phyloP scores from a whole-genome alignment of 208 protist species.

The Crithidia acanthocephali region DNA sequence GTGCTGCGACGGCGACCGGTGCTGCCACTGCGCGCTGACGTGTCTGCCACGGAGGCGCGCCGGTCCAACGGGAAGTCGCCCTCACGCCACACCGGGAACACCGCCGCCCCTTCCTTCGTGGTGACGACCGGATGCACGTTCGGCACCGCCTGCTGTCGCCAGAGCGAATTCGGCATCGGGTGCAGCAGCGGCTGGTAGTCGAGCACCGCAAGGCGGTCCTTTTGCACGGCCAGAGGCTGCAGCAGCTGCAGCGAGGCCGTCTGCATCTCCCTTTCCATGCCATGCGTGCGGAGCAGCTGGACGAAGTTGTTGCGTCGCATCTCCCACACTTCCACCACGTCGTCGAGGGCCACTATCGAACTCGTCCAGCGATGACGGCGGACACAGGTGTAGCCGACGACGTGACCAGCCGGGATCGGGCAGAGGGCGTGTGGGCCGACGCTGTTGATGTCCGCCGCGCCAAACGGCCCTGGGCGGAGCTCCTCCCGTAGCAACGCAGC shows the following conservation, averaged over 20 bases:
- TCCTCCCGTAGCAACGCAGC: constrained; percentile 31
- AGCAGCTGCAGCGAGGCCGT: constrained; percentile 68
- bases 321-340: constrained; percentile 78
- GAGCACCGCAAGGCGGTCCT: constrained; percentile 40
- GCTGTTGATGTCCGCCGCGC: constrained; percentile 19
- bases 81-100: constrained; percentile 75
- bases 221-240: constrained; percentile 61
- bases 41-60: constrained; percentile 18
- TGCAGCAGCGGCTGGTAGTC: constrained; percentile 77
- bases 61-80: constrained; percentile 60
- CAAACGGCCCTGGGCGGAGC: constrained; percentile 23
- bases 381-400: constrained; percentile 81
- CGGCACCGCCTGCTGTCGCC: constrained; percentile 59
- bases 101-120: constrained; percentile 24
- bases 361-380: constrained; percentile 77
- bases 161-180: constrained; percentile 77
- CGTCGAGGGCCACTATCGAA: constrained; percentile 64
- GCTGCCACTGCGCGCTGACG: constrained; percentile 8
- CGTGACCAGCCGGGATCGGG: constrained; percentile 55
- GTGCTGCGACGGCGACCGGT: constrained; percentile 18
- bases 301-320: constrained; percentile 62
- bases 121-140: constrained; percentile 72
- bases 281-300: constrained; percentile 58
- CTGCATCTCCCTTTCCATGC: constrained; percentile 56
- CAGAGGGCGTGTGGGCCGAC: constrained; percentile 9